Conservation (phyloP, 768 basidiomycete species). For the Porpolomopsis calyptriformis region DNA sequence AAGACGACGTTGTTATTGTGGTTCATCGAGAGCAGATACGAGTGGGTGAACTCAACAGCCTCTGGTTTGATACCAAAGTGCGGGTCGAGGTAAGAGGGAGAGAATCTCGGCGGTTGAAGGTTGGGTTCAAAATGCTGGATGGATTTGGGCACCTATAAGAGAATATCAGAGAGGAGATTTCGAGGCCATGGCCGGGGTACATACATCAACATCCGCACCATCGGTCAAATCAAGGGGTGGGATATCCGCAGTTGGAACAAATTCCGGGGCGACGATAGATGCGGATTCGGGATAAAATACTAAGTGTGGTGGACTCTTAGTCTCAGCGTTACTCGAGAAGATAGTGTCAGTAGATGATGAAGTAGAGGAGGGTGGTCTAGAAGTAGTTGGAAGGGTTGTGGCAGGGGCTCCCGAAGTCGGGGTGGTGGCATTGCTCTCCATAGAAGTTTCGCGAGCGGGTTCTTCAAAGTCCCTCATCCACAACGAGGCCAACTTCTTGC, state of each 20-base stretch:
- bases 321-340: background rate
- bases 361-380: no score
- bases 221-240: constrained; percentile 23
- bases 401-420: no score
- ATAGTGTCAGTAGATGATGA: no score
- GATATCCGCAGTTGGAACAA: constrained; percentile 27
- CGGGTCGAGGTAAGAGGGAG: background rate
- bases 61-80: background rate
- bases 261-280: constrained; percentile 12
- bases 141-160: background rate
- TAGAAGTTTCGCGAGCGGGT: constrained; percentile 18
- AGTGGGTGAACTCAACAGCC: background rate
- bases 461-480: constrained; percentile 25
- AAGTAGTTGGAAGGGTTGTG: no score
- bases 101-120: background rate
- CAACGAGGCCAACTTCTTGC: constrained; percentile 27
- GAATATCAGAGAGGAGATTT: background rate
- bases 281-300: background rate
- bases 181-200: background rate
- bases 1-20: background rate
- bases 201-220: constrained; percentile 9
- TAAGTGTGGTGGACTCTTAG: background rate
- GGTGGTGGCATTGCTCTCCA: constrained; percentile 10
- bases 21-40: background rate
- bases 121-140: background rate